Evolutionary conservation across 176 grass and related monocot species (phyloP), one percentile per base, ranked within the genome.

Genomic region (Metroxylon sagu): DNA sequence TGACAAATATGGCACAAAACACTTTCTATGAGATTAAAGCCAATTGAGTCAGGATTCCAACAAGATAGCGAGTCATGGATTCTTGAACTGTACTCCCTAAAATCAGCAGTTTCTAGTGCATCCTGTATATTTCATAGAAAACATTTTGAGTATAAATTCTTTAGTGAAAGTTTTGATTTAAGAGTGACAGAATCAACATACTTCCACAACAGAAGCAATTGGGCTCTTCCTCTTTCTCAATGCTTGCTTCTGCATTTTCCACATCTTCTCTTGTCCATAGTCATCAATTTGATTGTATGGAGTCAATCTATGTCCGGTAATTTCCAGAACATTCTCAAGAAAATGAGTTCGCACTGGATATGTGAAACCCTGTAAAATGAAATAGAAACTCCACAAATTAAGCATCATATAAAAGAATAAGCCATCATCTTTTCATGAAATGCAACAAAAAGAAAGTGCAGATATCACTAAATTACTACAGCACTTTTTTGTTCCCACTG

Each of bases 181-280:
- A 61, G 58, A 60, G 19, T 62, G 51, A 48, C 1, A 48, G 29
- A 43, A 43, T 60, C 68, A 58, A 1, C 71, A 4, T 88, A 98
- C 93, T 78, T 98, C 93, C 17, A 98, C 84, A 52, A 72, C 85
- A 76, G 87, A 98, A 69, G 93, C 84, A 63, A 98, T 98, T 73
- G 91, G 93, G 56, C 83, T 92, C 75, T 98, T 98, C 65, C 78
- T 87, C 76, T 89, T 98, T 35, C 69, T 80, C 50, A 98, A 66
- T 78, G 81, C 75, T 79, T 98, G 93, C 52, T 85, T 98, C 82
- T 98, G 93, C 93, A 98, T 98, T 72, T 98, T 98, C 93, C 93
- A 98, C 76, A 77, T 85, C 39, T 92, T 98, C 60, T 98, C 93
- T 79, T 98, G 93, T 26, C 93, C 93, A 74, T 92, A 98, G 76